Conservation (phyloP, 2,329 filamentous ascomycete species). For the Cylindrodendrum hubeiense region DNA sequence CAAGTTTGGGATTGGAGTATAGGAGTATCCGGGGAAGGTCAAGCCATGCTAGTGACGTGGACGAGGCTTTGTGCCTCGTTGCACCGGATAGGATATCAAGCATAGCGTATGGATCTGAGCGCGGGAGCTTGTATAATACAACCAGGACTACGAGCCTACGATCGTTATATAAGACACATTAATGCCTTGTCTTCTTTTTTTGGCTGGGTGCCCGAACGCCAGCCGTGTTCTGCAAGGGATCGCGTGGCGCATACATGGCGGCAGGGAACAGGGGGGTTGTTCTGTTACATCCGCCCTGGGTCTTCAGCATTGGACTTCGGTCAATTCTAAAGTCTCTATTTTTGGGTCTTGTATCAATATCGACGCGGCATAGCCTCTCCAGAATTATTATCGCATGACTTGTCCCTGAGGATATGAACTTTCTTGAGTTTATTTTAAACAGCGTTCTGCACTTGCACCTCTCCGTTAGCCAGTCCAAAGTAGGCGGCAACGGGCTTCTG, state of each 20-base stretch:
- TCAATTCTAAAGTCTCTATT: not conserved
- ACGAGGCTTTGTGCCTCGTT: slow-evolving; percentile 34
- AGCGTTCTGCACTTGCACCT: slow-evolving; percentile 58
- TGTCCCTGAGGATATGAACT: not conserved
- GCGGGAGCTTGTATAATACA: slow-evolving; percentile 52
- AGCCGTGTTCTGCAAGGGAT: not conserved
- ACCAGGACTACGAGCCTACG: slow-evolving; percentile 48
- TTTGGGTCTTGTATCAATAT: not conserved
- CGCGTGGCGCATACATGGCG: slow-evolving; percentile 5
- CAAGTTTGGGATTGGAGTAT: slow-evolving; percentile 39
- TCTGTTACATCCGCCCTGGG: not conserved
- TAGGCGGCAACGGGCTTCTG: slow-evolving; percentile 96
- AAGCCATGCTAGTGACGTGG: slow-evolving; percentile 35
- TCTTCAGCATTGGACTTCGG: not conserved
- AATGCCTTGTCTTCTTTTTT: slow-evolving; percentile 32
- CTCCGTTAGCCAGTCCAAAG: slow-evolving; percentile 88
- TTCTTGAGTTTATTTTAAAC: slow-evolving; percentile 20
- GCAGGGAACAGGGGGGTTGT: slow-evolving; percentile 11
- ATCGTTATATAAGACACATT: slow-evolving; percentile 49
- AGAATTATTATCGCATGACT: not conserved
- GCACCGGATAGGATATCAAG: slow-evolving; percentile 46
- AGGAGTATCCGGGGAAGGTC: slow-evolving; percentile 39
- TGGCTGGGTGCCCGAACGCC: not conserved
- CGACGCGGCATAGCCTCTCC: not conserved
- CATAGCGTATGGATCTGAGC: slow-evolving; percentile 48